These are phyloP conservation scores for Curvularia sp. DNA, from an alignment of 2,329 filamentous ascomycete species.

Conservation along the genomic window DNA sequence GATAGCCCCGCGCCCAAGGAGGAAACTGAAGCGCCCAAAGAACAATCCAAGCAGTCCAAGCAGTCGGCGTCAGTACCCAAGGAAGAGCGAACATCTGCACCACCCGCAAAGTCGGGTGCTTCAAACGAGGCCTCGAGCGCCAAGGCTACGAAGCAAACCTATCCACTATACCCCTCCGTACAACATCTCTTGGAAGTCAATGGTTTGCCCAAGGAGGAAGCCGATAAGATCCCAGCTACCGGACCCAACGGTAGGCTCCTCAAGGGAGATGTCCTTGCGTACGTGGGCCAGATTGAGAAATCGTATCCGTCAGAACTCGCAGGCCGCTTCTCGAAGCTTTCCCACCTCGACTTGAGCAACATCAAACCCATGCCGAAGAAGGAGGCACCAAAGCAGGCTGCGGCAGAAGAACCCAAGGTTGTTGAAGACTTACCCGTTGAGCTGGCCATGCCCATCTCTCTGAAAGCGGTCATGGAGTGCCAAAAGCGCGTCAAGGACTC, in stretches of 20 bases:
- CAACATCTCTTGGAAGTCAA: constrained; percentile 80
- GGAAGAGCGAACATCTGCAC: constrained; percentile 47
- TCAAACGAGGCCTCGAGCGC: constrained; percentile 44
- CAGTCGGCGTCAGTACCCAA: constrained; percentile 37
- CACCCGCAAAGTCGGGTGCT: constrained; percentile 37
- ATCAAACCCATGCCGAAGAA: constrained; percentile 75
- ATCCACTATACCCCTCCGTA: constrained; percentile 84
- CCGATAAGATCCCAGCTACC: constrained; percentile 82
- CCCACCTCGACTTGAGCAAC: constrained; percentile 91
- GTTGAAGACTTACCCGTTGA: constrained; percentile 61
- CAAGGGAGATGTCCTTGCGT: constrained; percentile 94
- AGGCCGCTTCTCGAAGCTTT: constrained; percentile 73
- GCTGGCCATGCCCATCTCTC: constrained; percentile 77
- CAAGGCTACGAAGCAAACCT: constrained; percentile 69
- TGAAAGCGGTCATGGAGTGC: constrained; percentile 78
- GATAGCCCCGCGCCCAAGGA: constrained; percentile 57
- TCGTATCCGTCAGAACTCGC: constrained; percentile 76
- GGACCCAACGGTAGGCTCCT: constrained; percentile 88
- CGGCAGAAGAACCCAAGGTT: constrained; percentile 50
- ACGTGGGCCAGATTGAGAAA: constrained; percentile 78
- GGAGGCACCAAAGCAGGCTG: constrained; percentile 57
- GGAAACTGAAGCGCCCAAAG: constrained; percentile 43
- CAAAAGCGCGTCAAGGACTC: constrained; percentile 81
- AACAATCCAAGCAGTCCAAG: constrained; percentile 40
- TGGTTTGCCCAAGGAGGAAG: constrained; percentile 75